A percentile compares a stretch with the other conserved stretches of the same genome.
phyloP scores from a whole-genome alignment of 1,284 basidiomycete species.

The Tetrapyrgos nigripes region DNA sequence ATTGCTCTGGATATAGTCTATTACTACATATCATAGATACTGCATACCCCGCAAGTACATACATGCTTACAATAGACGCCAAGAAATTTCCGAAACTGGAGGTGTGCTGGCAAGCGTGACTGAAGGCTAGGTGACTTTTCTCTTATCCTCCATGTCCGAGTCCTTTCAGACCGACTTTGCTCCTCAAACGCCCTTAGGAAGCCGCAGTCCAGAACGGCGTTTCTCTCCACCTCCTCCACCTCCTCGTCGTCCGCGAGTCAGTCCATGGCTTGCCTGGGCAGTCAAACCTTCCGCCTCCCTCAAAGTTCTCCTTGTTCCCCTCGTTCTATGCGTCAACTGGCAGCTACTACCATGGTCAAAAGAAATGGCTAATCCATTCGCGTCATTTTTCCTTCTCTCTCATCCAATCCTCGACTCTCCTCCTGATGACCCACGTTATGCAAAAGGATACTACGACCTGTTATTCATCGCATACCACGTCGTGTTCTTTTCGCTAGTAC shows the following conservation, averaged over 20 bases:
- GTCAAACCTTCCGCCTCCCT: conserved; percentile 76
- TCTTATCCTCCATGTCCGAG: conserved; percentile 1
- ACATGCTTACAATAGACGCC: too few species aligned
- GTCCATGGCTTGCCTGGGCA: conserved; percentile 67
- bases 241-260: conserved; percentile 20
- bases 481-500: conserved; percentile 91
- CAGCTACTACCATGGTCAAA: conserved; percentile 53
- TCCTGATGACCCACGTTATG: conserved; percentile 67
- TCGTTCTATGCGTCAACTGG: conserved; percentile 81
- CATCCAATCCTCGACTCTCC: conserved; percentile 64
- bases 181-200: conserved; percentile 46
- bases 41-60: too few species aligned
- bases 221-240: conserved; percentile 24
- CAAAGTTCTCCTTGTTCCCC: conserved; percentile 75
- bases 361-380: conserved; percentile 75
- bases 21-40: too few species aligned
- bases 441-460: conserved; percentile 83
- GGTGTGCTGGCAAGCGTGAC: too few species aligned
- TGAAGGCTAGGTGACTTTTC: too few species aligned
- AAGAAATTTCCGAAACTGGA: too few species aligned
- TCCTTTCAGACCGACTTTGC: conserved; percentile 20
- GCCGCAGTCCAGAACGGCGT: conserved; percentile 43
- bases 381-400: conserved; percentile 79
- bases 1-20: too few species aligned
- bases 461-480: conserved; percentile 88